phyloP scores from a whole-genome alignment of 2,329 filamentous ascomycete genomes.

The Curvularia sp. region DNA sequence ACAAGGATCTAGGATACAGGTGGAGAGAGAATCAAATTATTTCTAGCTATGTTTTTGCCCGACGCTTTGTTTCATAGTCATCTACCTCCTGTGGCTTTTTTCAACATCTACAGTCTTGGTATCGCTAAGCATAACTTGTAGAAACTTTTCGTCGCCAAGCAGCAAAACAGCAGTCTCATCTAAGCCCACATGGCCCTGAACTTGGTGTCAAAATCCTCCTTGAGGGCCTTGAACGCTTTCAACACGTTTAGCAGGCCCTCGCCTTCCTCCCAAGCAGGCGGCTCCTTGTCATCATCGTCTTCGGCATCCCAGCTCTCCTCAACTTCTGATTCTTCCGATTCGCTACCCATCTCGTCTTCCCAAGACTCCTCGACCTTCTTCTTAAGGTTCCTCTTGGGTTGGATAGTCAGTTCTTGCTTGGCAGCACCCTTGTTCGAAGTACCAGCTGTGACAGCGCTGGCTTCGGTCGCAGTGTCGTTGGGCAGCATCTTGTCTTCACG shows the following conservation, averaged over 20 bases:
- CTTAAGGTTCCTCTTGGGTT: constrained; percentile 50
- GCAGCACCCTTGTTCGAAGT: constrained; percentile 35
- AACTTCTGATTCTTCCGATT: constrained; percentile 33
- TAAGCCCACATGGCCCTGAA: constrained; percentile 69
- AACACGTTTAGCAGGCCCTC: constrained; percentile 63
- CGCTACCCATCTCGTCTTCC: constrained; percentile 48
- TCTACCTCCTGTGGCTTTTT: not conserved
- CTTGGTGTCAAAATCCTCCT: constrained; percentile 68
- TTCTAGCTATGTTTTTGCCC: not conserved
- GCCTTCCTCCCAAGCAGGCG: constrained; percentile 55
- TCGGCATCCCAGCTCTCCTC: constrained; percentile 43
- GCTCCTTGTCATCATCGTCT: constrained; percentile 31
- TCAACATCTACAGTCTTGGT: not conserved
- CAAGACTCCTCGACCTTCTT: constrained; percentile 52
- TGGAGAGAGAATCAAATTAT: not conserved
- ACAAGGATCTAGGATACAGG: not conserved
- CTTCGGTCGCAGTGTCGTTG: constrained; percentile 32
- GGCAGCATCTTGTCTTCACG: constrained; percentile 51
- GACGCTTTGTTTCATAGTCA: not conserved
- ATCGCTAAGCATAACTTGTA: not conserved
- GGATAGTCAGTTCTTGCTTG: constrained; percentile 40
- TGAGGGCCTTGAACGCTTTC: constrained; percentile 64
- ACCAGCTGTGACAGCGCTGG: constrained; percentile 26
- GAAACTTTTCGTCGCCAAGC: not conserved
- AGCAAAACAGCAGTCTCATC: not conserved